Conservation (phyloP, 2,329 filamentous ascomycete genomes). For the Daldinia sp. region DNA sequence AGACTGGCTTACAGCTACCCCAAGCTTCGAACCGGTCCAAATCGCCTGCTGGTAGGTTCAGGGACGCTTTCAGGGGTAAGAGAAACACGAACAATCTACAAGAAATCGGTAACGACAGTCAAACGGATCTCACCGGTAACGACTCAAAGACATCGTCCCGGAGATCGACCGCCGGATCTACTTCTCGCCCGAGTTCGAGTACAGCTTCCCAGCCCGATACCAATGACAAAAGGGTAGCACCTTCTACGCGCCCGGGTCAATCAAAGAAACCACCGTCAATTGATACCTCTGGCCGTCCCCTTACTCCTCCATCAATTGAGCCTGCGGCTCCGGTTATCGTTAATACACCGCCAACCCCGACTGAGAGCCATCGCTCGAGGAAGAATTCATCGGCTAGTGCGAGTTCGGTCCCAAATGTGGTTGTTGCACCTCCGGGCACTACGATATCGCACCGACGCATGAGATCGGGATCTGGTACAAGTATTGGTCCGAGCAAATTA, state of each 20-base stretch:
- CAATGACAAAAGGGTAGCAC: conserved; percentile 36
- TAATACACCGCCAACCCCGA: conserved; percentile 72
- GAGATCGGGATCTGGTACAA: conserved; percentile 61
- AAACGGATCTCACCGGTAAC: conserved; percentile 37
- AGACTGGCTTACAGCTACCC: conserved; percentile 53
- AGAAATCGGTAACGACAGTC: conserved; percentile 51
- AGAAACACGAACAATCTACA: conserved; percentile 56
- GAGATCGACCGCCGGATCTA: conserved; percentile 21
- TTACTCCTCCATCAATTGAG: conserved; percentile 58
- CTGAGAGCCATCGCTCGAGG: conserved; percentile 49
- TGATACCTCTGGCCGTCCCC: conserved; percentile 48
- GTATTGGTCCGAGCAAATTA: conserved; percentile 81
- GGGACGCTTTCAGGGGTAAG: conserved; percentile 72
- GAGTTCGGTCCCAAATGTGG: conserved; percentile 57
- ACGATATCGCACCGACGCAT: conserved; percentile 74
- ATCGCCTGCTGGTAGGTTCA: conserved; percentile 76
- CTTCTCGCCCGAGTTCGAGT: conserved; percentile 35
- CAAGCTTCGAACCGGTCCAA: conserved; percentile 64
- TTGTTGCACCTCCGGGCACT: conserved; percentile 69
- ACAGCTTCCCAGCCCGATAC: conserved; percentile 35
- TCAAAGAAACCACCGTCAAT: conserved; percentile 38
- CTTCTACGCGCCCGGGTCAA: conserved; percentile 34
- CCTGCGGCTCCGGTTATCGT: conserved; percentile 63
- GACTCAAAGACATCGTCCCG: conserved; percentile 32
- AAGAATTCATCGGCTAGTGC: conserved; percentile 38